Evolutionary conservation across 768 basidiomycete genomes (phyloP), one percentile per base, ranked within the genome.

Genomic region (Daedalea quercina): DNA sequence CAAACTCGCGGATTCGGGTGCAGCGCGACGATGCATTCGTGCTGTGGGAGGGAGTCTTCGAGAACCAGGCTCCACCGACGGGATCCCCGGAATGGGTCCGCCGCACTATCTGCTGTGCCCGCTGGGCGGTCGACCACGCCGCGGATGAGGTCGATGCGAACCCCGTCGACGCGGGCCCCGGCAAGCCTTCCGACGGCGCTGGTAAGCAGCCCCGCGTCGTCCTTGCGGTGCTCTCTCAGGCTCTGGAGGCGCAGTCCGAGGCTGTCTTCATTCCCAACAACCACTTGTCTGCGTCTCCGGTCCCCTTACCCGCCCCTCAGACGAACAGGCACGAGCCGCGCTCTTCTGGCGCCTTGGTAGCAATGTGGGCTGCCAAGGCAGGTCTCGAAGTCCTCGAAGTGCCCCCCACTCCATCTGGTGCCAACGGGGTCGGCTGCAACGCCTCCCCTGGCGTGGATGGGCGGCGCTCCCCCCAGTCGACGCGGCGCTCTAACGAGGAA

Each of bases 1-100:
- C 81, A 22, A 91, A 92, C 62, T 77, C 84, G 3, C 84, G 89
- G 55, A 88, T 92, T 50, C 77, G 82, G 9, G 87, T 92, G 17
- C 90, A 91, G 67, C 76, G 80, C 25, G 90, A 92, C 60, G 83
- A 88, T 42, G 90, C 87, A 1, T 91, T 84, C 65, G 83, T 90
- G 26, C 79, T 78, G 24, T 93, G 90, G 90, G 89, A 91, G 66
- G 68, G 73, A 52, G 85, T 92, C 52, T 81, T 87, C 69, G 70
- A 67, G 43, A 75, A 77, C 33, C 63, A 60, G 44, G 13, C 34
- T 22, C 11, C 24, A 47, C 20, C 53, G 25, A 35, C 47, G 19
- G 60, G 63, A 9, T 83, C 84, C 9, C 90, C 90, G 12, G 90
- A 92, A 63, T 92, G 90, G 90, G 78, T 91, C 25, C 81, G 90